Percentiles rank a stretch among this genome's conserved stretches.
Conservation (phyloP, 768 basidiomycete species). For the Lyophyllum atratum region DNA sequence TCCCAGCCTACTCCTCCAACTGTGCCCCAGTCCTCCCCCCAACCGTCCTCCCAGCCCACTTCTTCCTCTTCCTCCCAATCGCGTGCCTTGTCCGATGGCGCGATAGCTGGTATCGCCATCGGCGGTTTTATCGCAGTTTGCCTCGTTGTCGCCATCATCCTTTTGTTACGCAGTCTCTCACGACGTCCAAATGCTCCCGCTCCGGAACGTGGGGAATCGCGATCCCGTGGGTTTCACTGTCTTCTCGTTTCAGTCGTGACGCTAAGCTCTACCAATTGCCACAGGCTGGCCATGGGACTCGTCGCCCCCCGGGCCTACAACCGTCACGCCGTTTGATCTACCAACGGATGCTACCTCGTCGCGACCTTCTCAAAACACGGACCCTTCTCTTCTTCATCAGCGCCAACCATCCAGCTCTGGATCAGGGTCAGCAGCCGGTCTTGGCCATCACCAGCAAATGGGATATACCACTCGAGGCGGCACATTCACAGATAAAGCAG, state of each 20-base stretch:
- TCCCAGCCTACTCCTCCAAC: background rate
- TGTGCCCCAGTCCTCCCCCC: background rate
- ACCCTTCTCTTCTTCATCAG: background rate
- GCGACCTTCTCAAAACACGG: background rate
- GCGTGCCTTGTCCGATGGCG: background rate
- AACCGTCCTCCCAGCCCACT: background rate
- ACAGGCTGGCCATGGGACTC: background rate
- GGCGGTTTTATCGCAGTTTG: slow-evolving; percentile 4
- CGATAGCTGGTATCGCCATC: slow-evolving; percentile 6
- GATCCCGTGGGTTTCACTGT: background rate
- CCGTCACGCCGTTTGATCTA: background rate
- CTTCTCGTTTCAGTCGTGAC: background rate
- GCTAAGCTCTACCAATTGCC: background rate
- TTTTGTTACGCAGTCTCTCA: background rate
- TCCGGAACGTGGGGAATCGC: background rate
- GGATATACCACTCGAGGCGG: too few relatives aligned
- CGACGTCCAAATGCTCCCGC: background rate
- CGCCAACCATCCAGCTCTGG: background rate
- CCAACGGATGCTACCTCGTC: background rate
- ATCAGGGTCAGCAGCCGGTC: too few relatives aligned
- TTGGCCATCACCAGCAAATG: too few relatives aligned
- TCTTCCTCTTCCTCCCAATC: background rate
- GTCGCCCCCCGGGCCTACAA: background rate
- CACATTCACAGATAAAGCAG: too few relatives aligned
- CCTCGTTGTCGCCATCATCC: slow-evolving; percentile 3